These are phyloP conservation scores for Phytophthora ohioensis DNA, from an alignment of 352 stramenopile species.

Conservation along the genomic window DNA sequence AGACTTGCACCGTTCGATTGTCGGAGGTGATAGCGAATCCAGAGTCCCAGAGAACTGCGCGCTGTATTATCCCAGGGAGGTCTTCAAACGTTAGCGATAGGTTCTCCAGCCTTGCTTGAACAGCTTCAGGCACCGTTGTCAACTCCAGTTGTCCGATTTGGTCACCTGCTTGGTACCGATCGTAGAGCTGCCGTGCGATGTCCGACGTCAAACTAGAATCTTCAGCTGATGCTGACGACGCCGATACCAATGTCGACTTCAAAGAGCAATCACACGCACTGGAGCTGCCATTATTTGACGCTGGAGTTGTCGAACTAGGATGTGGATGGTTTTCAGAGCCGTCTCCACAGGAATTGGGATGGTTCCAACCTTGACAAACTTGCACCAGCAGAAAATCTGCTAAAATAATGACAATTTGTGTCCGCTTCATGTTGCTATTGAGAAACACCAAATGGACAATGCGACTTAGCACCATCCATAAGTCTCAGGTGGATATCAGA, in stretches of 20 bases:
- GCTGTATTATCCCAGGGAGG: conserved; percentile 39
- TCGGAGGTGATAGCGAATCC: conserved; percentile 33
- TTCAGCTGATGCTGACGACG: not conserved
- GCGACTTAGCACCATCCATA: conserved; percentile 1
- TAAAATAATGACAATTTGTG: not conserved
- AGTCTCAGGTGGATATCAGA: conserved; percentile 7
- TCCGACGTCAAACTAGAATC: conserved; percentile 22
- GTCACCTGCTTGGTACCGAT: conserved; percentile 29
- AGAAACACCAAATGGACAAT: conserved; percentile 21
- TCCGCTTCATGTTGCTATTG: conserved; percentile 18
- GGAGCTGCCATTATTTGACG: conserved; percentile 7
- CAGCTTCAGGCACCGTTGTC: conserved; percentile 4
- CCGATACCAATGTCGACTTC: conserved; percentile 6
- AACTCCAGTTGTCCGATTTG: conserved; percentile 24
- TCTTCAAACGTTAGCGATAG: conserved; percentile 29
- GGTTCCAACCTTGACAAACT: conserved; percentile 5
- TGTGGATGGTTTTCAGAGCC: not conserved
- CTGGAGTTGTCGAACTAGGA: conserved; percentile 15
- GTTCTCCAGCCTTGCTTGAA: conserved; percentile 25
- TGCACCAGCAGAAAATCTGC: conserved; percentile 1
- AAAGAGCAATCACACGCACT: conserved; percentile 24
- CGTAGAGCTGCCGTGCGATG: conserved; percentile 33
- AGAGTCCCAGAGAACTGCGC: conserved; percentile 46
- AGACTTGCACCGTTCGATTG: conserved; percentile 26
- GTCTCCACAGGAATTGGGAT: conserved; percentile 23